Evolutionary conservation across 2,329 filamentous ascomycete species (phyloP), one percentile per base, ranked within the genome.

Genomic region (Leptographium radiaticola): DNA sequence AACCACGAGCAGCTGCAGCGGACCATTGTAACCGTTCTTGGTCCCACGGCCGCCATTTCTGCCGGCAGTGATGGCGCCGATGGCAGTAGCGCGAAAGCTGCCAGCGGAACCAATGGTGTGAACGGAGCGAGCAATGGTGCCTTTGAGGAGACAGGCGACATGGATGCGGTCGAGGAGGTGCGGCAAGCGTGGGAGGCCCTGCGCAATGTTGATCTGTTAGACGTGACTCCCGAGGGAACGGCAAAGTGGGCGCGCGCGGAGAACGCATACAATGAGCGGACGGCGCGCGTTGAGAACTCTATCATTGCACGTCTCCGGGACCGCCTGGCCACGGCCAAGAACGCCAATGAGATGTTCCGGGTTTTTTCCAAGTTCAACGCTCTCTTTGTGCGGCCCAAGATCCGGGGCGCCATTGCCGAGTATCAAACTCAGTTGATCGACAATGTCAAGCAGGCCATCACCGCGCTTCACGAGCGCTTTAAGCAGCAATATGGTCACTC

Each of bases 281-380:
- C 94, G 11, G 91, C 93, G 18, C 83, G 93, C 56, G 93, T 99
- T 6, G 93, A 99, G 67, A 98, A 98, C 70, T 96, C 93, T 4
- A 98, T 99, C 68, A 99, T 99, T 66, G 89, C 93, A 38, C 81
- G 89, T 53, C 76, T 98, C 36, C 81, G 93, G 63, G 93, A 98
- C 69, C 86, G 93, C 55, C 77, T 98, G 54, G 93, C 90, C 15
- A 95, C 89, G 8, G 91, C 93, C 13, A 96, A 95, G 75, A 95
- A 89, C 58, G 93, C 93, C 43, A 97, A 95, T 65, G 94, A 98
- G 70, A 99, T 98, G 93, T 99, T 99, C 68, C 87, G 94, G 53
- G 93, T 99, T 57, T 98, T 98, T 68, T 97, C 93, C 52, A 97
- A 97, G 67, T 99, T 99, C 79, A 99, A 99, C 66, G 93, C 93